A percentile compares a stretch with the other conserved stretches of the same genome.
Conservation (phyloP, 2,329 filamentous ascomycete genomes). For the Curvularia sp. region DNA sequence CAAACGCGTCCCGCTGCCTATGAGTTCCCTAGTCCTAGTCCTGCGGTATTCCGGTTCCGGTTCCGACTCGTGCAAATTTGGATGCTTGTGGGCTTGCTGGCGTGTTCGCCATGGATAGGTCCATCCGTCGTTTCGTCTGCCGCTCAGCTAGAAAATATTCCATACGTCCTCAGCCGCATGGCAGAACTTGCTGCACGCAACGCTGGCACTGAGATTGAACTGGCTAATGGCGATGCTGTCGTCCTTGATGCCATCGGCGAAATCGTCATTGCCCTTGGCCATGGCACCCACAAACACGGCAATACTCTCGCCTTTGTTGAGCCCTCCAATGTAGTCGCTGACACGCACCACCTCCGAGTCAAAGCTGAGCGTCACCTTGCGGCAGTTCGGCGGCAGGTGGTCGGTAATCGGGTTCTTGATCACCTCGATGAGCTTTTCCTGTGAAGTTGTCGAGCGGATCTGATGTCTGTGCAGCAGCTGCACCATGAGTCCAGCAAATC, state of each 20-base stretch:
- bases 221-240: slow-evolving; percentile 99
- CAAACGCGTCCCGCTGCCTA: slow-evolving; percentile 44
- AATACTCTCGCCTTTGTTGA: slow-evolving; percentile 86
- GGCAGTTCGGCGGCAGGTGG: slow-evolving; percentile 94
- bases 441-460: slow-evolving; percentile 94
- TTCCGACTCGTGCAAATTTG: slow-evolving; percentile 27
- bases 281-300: slow-evolving; percentile 98
- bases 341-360: slow-evolving; percentile 87
- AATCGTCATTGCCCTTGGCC: slow-evolving; percentile 95
- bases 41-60: slow-evolving; percentile 24
- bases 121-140: slow-evolving; percentile 7
- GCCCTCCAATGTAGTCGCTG: slow-evolving; percentile 82
- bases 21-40: slow-evolving; percentile 28
- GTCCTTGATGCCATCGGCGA: slow-evolving; percentile 92
- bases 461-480: slow-evolving; percentile 94
- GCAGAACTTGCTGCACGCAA: slow-evolving; percentile 99
- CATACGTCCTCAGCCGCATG: slow-evolving; percentile 97
- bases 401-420: slow-evolving; percentile 99
- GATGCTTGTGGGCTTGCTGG: slow-evolving; percentile 32
- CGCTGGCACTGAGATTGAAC: slow-evolving; percentile 94
- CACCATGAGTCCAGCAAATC: slow-evolving; percentile 98
- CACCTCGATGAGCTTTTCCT: slow-evolving; percentile 96
- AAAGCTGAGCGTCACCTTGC: slow-evolving; percentile 96
- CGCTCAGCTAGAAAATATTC: slow-evolving; percentile 76
- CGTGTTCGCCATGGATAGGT: slow-evolving; percentile 39